These are phyloP conservation scores for Spathaspora sp. DNA, from an alignment of 1,139 yeast species.

Conservation along the genomic window DNA sequence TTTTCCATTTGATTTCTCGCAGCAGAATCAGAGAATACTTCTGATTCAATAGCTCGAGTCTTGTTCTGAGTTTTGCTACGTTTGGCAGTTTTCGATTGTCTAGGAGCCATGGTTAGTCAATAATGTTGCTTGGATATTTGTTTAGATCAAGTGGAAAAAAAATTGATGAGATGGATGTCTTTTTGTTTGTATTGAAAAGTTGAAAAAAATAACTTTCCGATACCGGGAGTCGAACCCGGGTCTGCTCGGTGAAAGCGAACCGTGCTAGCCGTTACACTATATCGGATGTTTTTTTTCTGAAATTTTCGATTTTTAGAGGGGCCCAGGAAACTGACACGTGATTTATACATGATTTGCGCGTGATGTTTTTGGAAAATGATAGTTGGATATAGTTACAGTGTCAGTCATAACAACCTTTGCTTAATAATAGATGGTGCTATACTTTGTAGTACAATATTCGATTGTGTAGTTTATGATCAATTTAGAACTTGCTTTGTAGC, in stretches of 20 bases:
- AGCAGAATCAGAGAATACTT: conserved; percentile 59
- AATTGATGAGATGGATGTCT: neutral
- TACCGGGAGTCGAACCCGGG: conserved; percentile 85
- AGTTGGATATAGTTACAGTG: too few relatives aligned
- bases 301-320: neutral
- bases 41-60: conserved; percentile 61
- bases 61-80: conserved; percentile 52
- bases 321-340: too few relatives aligned
- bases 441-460: too few relatives aligned
- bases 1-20: conserved; percentile 65
- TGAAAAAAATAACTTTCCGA: conserved; percentile 46
- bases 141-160: neutral
- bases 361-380: too few relatives aligned
- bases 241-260: conserved; percentile 81
- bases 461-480: too few relatives aligned
- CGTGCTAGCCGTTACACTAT: conserved; percentile 82
- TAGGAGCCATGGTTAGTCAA: conserved; percentile 43
- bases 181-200: neutral
- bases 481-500: too few relatives aligned
- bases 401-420: too few relatives aligned
- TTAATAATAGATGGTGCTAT: too few relatives aligned
- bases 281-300: conserved; percentile 43
- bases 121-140: neutral
- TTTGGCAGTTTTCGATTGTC: conserved; percentile 61
- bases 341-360: too few relatives aligned